Percentiles rank a stretch among this genome's conserved stretches.
Conservation (phyloP, 2,329 filamentous ascomycete species). For the Elsinoe perseae region DNA sequence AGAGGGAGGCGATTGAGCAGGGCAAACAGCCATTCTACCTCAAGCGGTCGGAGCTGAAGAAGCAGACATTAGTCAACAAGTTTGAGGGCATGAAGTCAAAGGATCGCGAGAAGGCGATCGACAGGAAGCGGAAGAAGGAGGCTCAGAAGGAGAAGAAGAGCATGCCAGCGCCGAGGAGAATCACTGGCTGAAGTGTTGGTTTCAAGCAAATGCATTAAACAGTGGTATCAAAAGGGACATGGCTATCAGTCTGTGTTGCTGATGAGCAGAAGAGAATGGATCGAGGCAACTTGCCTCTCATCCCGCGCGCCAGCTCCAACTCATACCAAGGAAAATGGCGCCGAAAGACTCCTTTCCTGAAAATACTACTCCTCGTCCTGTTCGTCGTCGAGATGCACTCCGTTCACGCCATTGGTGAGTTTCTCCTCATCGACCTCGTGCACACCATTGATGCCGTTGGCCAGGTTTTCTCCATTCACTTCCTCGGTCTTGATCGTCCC, state of each 20-base stretch:
- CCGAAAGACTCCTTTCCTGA: neutral
- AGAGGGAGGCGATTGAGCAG: conserved; percentile 76
- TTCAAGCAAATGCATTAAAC: conserved; percentile 5
- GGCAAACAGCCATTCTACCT: conserved; percentile 91
- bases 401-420: conserved; percentile 17
- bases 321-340: neutral
- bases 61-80: conserved; percentile 67
- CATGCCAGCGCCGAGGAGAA: conserved; percentile 33
- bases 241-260: conserved; percentile 9
- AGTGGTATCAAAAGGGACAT: conserved; percentile 9
- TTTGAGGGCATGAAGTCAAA: conserved; percentile 78
- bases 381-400: conserved; percentile 18
- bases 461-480: conserved; percentile 21
- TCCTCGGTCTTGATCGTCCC: conserved; percentile 30
- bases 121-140: conserved; percentile 83
- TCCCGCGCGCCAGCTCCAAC: neutral
- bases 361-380: conserved; percentile 15
- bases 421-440: conserved; percentile 23
- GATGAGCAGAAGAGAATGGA: neutral
- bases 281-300: neutral
- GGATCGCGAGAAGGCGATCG: conserved; percentile 76
- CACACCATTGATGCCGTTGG: conserved; percentile 19
- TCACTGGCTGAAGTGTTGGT: neutral
- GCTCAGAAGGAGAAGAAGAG: conserved; percentile 71
- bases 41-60: conserved; percentile 86